Conservation (phyloP, 1,139 yeast species). For the Petasospora fabianii region DNA sequence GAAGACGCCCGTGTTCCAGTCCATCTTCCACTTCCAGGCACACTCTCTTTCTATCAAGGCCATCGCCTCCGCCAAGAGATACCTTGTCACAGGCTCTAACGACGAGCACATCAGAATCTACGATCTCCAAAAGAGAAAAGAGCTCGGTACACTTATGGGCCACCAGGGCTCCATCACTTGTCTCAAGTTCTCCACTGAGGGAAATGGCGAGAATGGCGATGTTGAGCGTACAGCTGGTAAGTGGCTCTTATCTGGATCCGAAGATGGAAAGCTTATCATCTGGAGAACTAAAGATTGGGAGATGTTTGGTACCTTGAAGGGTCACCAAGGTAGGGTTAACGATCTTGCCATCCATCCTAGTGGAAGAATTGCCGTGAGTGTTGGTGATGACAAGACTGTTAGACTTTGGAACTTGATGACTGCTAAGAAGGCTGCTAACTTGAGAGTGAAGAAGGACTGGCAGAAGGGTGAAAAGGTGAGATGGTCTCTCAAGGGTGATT, state of each 20-base stretch:
- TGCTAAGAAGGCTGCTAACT: conserved; percentile 86
- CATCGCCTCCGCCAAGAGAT: conserved; percentile 78
- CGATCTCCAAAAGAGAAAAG: conserved; percentile 91
- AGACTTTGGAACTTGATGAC: conserved; percentile 97
- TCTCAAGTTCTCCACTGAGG: conserved; percentile 55
- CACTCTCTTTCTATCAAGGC: conserved; percentile 86
- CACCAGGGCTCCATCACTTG: conserved; percentile 89
- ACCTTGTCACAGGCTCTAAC: conserved; percentile 89
- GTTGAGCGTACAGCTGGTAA: conserved; percentile 44
- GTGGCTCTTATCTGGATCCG: conserved; percentile 90
- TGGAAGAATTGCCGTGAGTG: conserved; percentile 89
- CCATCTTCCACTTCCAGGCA: conserved; percentile 93
- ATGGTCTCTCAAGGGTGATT: conserved; percentile 60
- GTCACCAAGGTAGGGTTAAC: conserved; percentile 73
- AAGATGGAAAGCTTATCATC: conserved; percentile 82
- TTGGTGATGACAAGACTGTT: conserved; percentile 78
- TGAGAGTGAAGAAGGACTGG: conserved; percentile 71
- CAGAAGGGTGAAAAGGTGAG: conserved; percentile 64
- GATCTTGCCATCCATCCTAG: conserved; percentile 89
- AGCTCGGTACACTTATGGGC: conserved; percentile 82
- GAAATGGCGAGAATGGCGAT: conserved; percentile 19
- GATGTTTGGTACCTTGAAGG: conserved; percentile 79
- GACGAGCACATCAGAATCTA: conserved; percentile 95
- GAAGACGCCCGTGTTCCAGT: conserved; percentile 68
- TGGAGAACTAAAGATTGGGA: conserved; percentile 99